Conservation (phyloP, 805 yeast genomes). For the Candida fluviatilis region DNA sequence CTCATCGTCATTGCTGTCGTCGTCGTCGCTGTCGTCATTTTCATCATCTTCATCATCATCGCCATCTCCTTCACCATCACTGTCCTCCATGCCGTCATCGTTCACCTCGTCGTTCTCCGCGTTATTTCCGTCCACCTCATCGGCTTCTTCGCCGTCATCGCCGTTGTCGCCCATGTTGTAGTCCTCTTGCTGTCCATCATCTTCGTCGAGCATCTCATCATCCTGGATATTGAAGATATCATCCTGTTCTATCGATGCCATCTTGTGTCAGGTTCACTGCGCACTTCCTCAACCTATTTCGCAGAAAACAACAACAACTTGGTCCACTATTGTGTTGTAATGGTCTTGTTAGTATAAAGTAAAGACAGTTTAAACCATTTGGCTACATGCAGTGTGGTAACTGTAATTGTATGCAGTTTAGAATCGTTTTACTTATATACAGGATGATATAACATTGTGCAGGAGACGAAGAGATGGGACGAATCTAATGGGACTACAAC, state of each 20-base stretch:
- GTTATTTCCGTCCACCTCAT: constrained; percentile 11
- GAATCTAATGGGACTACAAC: no score
- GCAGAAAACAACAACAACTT: no score
- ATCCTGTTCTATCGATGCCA: constrained; percentile 19
- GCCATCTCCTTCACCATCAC: constrained; percentile 12
- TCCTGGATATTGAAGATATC: constrained; percentile 20
- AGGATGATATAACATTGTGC: no score
- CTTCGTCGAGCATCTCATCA: constrained; percentile 13
- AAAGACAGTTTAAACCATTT: no score
- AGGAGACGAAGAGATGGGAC: no score
- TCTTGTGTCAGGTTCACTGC: constrained; percentile 1
- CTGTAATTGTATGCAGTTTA: no score
- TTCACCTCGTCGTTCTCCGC: constrained; percentile 13
- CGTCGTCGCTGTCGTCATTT: constrained; percentile 10
- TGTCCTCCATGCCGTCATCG: constrained; percentile 13
- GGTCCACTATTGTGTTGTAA: no score
- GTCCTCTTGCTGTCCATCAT: constrained; percentile 12
- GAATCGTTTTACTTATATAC: no score
- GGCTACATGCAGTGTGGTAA: no score
- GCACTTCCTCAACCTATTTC: no score
- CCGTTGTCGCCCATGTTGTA: constrained; percentile 17
- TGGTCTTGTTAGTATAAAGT: no score
- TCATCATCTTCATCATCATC: constrained; percentile 15
- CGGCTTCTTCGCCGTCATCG: constrained; percentile 16
- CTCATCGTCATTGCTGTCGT: constrained; percentile 8